These are phyloP conservation scores for Marasmius tenuissimus DNA, from an alignment of 1,284 basidiomycete genomes.

Conservation along the genomic window DNA sequence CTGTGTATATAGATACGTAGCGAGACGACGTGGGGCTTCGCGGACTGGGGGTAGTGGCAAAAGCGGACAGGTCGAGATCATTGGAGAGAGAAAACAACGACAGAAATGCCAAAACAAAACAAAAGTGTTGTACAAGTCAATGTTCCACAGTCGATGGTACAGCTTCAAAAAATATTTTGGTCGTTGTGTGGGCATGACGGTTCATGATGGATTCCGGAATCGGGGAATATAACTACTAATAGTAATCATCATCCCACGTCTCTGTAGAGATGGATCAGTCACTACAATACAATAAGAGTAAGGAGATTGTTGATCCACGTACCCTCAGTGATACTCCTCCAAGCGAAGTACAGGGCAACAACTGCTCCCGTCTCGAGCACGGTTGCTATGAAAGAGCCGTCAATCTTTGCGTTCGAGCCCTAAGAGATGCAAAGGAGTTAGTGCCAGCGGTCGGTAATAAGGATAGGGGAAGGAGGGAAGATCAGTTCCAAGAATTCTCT, in stretches of 20 bases:
- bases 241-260: constrained; percentile 1
- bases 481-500: not conserved
- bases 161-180: not conserved
- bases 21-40: no score
- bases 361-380: constrained; percentile 73
- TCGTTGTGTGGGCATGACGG: not conserved
- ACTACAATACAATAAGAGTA: not conserved
- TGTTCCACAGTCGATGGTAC: not conserved
- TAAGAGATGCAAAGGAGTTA: constrained; percentile 20
- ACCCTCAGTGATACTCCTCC: constrained; percentile 87
- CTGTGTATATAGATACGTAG: no score
- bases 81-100: not conserved
- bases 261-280: not conserved
- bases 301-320: constrained; percentile 22
- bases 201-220: not conserved
- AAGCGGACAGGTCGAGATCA: no score
- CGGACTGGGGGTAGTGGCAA: no score
- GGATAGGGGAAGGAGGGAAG: not conserved
- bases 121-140: not conserved
- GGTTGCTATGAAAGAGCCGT: constrained; percentile 82
- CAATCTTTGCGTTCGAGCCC: constrained; percentile 68
- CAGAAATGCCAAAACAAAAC: not conserved
- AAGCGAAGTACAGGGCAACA: constrained; percentile 70
- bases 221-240: not conserved
- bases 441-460: not conserved